Percentiles rank a stretch among this genome's conserved stretches.
phyloP scores from a whole-genome alignment of 768 basidiomycete genomes.

The Exsudoporus frostii region DNA sequence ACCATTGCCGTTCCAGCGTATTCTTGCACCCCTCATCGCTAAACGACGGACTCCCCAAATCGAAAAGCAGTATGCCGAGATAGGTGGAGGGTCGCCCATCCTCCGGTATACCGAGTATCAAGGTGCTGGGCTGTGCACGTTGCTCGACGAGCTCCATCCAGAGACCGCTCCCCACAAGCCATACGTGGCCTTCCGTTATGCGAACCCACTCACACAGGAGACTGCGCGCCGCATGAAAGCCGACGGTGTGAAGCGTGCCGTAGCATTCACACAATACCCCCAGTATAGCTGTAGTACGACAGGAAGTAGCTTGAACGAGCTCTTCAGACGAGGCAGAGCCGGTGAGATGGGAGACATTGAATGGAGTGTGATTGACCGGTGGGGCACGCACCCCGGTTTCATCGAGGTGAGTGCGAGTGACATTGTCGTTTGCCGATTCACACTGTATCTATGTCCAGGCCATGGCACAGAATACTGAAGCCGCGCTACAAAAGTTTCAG shows the following conservation, averaged over 20 bases:
- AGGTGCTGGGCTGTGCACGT: slow-evolving; percentile 83
- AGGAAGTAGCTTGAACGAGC: slow-evolving; percentile 93
- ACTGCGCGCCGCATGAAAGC: slow-evolving; percentile 79
- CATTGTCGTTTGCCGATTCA: neutral
- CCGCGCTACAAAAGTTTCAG: slow-evolving; percentile 76
- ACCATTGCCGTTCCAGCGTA: slow-evolving; percentile 86
- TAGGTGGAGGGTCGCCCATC: slow-evolving; percentile 97
- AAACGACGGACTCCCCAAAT: slow-evolving; percentile 86
- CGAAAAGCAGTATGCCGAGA: slow-evolving; percentile 90
- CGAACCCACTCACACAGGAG: slow-evolving; percentile 80
- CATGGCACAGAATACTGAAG: slow-evolving; percentile 83
- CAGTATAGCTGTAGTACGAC: slow-evolving; percentile 99
- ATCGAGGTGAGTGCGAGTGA: slow-evolving; percentile 68
- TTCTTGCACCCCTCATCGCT: slow-evolving; percentile 87
- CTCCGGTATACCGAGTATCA: slow-evolving; percentile 84
- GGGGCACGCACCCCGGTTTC: slow-evolving; percentile 94
- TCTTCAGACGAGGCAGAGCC: slow-evolving; percentile 63
- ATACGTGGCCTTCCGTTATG: slow-evolving; percentile 96
- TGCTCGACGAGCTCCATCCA: slow-evolving; percentile 94
- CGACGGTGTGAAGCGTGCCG: slow-evolving; percentile 88
- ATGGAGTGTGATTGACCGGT: slow-evolving; percentile 98
- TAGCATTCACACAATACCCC: slow-evolving; percentile 98
- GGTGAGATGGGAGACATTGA: slow-evolving; percentile 68
- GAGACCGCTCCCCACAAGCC: slow-evolving; percentile 91
- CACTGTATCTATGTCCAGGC: slow-evolving; percentile 50